Conservation (phyloP, 202 grass and related monocot species). For the Digitaria exilis region DNA sequence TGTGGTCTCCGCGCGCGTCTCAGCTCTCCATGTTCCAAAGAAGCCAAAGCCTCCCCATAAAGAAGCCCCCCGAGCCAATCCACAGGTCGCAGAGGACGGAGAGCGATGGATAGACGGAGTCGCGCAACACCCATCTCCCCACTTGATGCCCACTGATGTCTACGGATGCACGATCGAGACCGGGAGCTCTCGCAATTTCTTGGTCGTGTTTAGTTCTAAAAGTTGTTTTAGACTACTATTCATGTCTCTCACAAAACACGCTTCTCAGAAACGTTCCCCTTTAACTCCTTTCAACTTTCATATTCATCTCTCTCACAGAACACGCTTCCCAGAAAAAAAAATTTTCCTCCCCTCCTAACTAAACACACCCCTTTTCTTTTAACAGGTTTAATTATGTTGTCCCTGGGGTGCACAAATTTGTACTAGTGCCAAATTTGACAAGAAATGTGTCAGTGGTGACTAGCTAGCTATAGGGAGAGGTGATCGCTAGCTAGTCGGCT, state of each 20-base stretch:
- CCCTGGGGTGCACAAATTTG: not conserved
- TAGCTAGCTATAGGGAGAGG: not conserved
- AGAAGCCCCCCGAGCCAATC: conserved; percentile 41
- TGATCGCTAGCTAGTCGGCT: too few relatives aligned
- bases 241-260: too few relatives aligned
- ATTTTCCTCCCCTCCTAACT: too few relatives aligned
- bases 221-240: too few relatives aligned
- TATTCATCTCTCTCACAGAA: too few relatives aligned
- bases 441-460: conserved; percentile 11
- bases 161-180: conserved; percentile 46
- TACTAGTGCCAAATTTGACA: conserved; percentile 33
- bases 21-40: conserved; percentile 52
- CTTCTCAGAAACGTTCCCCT: too few relatives aligned
- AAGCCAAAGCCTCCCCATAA: conserved; percentile 55
- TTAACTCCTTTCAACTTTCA: too few relatives aligned
- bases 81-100: conserved; percentile 30
- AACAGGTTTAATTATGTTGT: not conserved
- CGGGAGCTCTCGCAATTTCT: too few relatives aligned
- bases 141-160: conserved; percentile 64
- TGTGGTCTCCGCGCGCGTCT: conserved; percentile 29
- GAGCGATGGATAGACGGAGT: conserved; percentile 45
- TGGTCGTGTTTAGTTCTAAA: too few relatives aligned
- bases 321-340: too few relatives aligned
- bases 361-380: too few relatives aligned
- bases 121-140: conserved; percentile 49